Conservation (phyloP, 73 alveolate species). For the Tetrahymena malaccensis region DNA sequence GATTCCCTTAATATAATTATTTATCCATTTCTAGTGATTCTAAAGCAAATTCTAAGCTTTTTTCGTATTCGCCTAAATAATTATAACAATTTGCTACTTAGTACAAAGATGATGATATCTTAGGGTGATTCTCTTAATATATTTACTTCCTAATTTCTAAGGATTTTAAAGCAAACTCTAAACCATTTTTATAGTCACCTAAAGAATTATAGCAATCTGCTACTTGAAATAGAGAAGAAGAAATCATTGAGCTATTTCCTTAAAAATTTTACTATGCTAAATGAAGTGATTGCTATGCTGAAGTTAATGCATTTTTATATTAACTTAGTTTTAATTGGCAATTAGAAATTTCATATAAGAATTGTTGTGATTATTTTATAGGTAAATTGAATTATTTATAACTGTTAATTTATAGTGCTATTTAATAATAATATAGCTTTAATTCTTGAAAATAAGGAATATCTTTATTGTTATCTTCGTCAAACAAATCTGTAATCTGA, state of each 20-base stretch:
- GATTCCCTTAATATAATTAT: not conserved
- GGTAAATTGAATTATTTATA: not conserved
- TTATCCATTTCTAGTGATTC: not conserved
- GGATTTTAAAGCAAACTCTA: not conserved
- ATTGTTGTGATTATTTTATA: not conserved
- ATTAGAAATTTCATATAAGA: not conserved
- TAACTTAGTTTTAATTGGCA: not conserved
- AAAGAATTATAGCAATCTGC: not conserved
- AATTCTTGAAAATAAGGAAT: not conserved
- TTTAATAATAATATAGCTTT: not conserved
- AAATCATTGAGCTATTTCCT: not conserved
- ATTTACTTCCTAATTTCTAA: not conserved
- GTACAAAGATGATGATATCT: not conserved
- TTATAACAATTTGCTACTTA: not conserved
- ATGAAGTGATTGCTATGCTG: not conserved
- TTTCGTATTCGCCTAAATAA: not conserved
- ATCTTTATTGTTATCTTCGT: not conserved
- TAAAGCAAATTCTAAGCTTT: not conserved
- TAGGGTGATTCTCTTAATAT: not conserved
- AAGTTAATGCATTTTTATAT: not conserved
- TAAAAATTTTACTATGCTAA: too few relatives aligned
- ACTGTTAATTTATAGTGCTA: too few relatives aligned
- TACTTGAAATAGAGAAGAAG: not conserved
- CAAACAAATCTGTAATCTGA: not conserved
- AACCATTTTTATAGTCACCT: not conserved